phyloP scores from a whole-genome alignment of 768 basidiomycete species.

The Pleurotus giganteus region DNA sequence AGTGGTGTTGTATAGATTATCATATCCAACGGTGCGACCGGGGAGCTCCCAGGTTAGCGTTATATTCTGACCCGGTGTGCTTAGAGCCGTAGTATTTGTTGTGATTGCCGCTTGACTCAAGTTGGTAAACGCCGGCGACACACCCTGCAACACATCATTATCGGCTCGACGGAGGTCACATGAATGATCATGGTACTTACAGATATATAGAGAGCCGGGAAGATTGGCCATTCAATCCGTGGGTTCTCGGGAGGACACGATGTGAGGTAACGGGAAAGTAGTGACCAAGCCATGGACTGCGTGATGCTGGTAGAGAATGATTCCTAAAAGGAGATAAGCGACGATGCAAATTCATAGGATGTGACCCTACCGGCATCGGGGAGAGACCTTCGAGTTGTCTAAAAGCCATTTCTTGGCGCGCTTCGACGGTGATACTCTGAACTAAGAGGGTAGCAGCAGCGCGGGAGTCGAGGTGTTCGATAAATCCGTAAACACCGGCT shows the following conservation, averaged over 20 bases:
- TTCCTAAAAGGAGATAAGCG: constrained; percentile 15
- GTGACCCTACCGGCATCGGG: constrained; percentile 48
- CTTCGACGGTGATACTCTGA: constrained; percentile 60
- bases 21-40: constrained; percentile 48
- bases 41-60: constrained; percentile 54
- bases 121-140: constrained; percentile 15
- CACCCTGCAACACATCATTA: constrained; percentile 19
- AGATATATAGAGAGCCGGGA: constrained; percentile 50
- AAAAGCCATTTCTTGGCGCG: constrained; percentile 65
- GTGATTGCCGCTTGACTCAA: constrained; percentile 48
- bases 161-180: constrained; percentile 35
- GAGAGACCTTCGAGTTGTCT: constrained; percentile 60
- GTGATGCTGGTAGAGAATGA: constrained; percentile 58
- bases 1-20: constrained; percentile 49
- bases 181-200: constrained; percentile 16
- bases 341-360: background rate
- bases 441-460: constrained; percentile 49
- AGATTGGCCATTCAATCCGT: constrained; percentile 49
- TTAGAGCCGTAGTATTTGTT: constrained; percentile 51
- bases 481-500: constrained; percentile 60
- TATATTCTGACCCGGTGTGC: constrained; percentile 42
- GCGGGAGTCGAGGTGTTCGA: constrained; percentile 60
- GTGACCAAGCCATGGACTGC: constrained; percentile 62
- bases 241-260: constrained; percentile 54
- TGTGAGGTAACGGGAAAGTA: constrained; percentile 50